These are phyloP conservation scores for Apiotrichum veenhuisii DNA, from an alignment of 1,284 basidiomycete species.

Conservation along the genomic window DNA sequence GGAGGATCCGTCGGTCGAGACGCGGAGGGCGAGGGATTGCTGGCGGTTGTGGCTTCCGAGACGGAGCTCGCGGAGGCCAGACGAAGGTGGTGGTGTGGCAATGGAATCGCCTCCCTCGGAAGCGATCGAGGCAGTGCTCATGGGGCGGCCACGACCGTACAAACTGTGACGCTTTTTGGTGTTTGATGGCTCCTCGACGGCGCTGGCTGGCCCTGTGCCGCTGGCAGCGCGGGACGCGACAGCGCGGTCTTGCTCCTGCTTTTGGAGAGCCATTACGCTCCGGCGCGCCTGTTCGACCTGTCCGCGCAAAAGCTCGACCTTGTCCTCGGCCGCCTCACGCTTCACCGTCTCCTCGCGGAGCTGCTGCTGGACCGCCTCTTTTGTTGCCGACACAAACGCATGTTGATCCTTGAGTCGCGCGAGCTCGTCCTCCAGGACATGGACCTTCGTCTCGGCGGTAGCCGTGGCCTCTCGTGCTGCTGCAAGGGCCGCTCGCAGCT, in stretches of 20 bases:
- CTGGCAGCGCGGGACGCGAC: conserved; percentile 43
- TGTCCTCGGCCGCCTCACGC: conserved; percentile 66
- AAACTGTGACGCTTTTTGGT: conserved; percentile 13
- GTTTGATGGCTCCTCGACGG: conserved; percentile 5
- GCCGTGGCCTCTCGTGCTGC: not conserved
- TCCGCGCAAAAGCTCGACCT: conserved; percentile 69
- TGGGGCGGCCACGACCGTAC: conserved; percentile 12
- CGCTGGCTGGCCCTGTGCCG: conserved; percentile 3
- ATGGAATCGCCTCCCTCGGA: conserved; percentile 1
- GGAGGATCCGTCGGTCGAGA: conserved; percentile 4
- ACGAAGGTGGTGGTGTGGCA: conserved; percentile 13
- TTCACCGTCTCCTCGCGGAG: conserved; percentile 60
- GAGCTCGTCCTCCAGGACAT: conserved; percentile 35
- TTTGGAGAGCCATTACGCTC: conserved; percentile 83
- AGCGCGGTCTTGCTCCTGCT: conserved; percentile 55
- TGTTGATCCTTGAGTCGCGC: conserved; percentile 40
- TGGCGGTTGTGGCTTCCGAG: conserved; percentile 18
- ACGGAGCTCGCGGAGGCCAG: conserved; percentile 35
- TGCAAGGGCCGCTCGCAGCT: conserved; percentile 5
- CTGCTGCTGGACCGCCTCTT: conserved; percentile 57
- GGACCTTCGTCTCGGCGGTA: conserved; percentile 9
- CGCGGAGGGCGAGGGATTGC: not conserved
- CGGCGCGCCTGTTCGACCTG: conserved; percentile 90
- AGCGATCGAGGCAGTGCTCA: not conserved
- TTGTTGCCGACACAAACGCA: conserved; percentile 38